These are phyloP conservation scores for Geranomyces michiganensis DNA, from an alignment of 192 early-diverging fungal species.

Conservation along the genomic window DNA sequence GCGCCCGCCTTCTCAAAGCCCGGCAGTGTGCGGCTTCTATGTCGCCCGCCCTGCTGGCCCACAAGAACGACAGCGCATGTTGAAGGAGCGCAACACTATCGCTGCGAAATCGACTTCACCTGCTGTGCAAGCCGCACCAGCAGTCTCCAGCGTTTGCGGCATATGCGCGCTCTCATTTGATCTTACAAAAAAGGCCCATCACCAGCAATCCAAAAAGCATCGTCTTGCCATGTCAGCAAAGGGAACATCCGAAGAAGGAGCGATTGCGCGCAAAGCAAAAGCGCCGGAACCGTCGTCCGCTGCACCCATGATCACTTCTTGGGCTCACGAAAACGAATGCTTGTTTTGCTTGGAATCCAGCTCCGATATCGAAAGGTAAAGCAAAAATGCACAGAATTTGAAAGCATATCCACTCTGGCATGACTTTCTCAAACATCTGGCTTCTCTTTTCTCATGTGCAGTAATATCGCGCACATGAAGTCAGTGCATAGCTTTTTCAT, in stretches of 20 bases:
- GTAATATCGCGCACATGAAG: slow-evolving; percentile 16
- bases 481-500: slow-evolving; percentile 2
- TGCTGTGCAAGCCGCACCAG: background rate
- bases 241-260: background rate
- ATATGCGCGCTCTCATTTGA: slow-evolving; percentile 7
- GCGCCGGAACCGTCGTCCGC: background rate
- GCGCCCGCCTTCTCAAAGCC: no score
- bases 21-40: no score
- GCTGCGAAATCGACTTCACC: background rate
- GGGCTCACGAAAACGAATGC: slow-evolving; percentile 13
- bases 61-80: background rate
- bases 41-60: background rate
- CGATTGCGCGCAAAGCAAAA: background rate
- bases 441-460: background rate
- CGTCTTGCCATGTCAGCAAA: background rate
- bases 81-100: background rate
- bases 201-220: slow-evolving; percentile 11
- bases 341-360: slow-evolving; percentile 15
- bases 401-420: background rate
- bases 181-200: slow-evolving; percentile 2
- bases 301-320: background rate
- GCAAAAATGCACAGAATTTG: background rate
- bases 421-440: no score
- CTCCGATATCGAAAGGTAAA: background rate
- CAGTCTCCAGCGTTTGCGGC: slow-evolving; percentile 2